These are phyloP conservation scores for Thelephora aurantiotincta DNA, from an alignment of 768 basidiomycete genomes.

Conservation along the genomic window DNA sequence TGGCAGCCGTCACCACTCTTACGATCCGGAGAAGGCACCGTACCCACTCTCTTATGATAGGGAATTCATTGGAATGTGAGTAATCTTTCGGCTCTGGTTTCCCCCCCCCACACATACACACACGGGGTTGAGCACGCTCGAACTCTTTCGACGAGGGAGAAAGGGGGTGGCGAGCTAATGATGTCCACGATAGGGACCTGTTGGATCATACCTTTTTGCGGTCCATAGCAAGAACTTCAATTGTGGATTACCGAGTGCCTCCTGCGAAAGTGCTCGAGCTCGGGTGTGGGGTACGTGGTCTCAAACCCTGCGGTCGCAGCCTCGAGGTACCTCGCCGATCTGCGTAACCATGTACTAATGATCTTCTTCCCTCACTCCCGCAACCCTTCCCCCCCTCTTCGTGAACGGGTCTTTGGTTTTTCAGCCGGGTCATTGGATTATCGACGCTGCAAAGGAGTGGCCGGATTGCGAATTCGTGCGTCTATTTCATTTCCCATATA, in stretches of 20 bases:
- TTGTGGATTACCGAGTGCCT: constrained; percentile 16
- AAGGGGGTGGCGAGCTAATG: too few species aligned
- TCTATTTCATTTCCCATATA: constrained; percentile 5
- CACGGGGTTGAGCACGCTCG: not conserved
- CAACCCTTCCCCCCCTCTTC: too few species aligned
- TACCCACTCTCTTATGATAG: constrained; percentile 66
- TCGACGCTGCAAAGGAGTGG: constrained; percentile 65
- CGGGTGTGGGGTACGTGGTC: constrained; percentile 52
- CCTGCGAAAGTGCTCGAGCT: constrained; percentile 50
- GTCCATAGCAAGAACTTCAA: constrained; percentile 6
- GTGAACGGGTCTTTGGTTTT: too few species aligned
- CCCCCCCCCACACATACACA: too few species aligned
- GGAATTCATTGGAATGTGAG: constrained; percentile 55
- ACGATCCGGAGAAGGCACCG: constrained; percentile 63
- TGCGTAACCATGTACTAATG: not conserved
- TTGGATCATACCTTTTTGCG: not conserved
- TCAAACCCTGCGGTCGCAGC: not conserved
- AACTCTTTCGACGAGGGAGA: not conserved
- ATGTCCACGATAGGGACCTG: not conserved
- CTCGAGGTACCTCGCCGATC: too few species aligned
- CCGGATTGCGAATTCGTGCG: constrained; percentile 49
- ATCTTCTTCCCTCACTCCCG: too few species aligned
- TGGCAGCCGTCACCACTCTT: constrained; percentile 52
- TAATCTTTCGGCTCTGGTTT: constrained; percentile 7
- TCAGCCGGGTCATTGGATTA: constrained; percentile 56